phyloP scores from a whole-genome alignment of 805 yeast species.

The Candida chilensis region DNA sequence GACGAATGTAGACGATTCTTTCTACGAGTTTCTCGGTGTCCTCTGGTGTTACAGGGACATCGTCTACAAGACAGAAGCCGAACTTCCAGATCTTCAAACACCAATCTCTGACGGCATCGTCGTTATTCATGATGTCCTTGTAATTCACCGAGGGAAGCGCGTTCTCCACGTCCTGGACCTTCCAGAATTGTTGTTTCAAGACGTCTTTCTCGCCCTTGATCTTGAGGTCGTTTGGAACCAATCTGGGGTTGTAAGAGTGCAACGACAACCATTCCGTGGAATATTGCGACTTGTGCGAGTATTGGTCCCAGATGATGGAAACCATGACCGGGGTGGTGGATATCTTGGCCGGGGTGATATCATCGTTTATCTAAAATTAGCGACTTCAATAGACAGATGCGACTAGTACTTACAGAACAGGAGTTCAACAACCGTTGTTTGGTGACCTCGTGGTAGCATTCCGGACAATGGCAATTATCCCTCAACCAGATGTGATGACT shows the following conservation, averaged over 20 bases:
- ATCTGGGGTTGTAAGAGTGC: slow-evolving; percentile 44
- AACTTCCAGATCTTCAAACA: slow-evolving; percentile 38
- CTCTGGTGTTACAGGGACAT: slow-evolving; percentile 51
- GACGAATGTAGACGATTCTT: slow-evolving; percentile 48
- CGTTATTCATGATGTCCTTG: slow-evolving; percentile 33
- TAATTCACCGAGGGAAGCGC: slow-evolving; percentile 40
- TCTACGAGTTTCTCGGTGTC: slow-evolving; percentile 51
- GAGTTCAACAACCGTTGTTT: slow-evolving; percentile 53
- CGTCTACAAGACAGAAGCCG: slow-evolving; percentile 55
- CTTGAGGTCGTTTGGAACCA: slow-evolving; percentile 20
- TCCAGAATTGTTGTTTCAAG: slow-evolving; percentile 33
- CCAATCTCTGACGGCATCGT: slow-evolving; percentile 45
- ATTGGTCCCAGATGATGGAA: slow-evolving; percentile 25
- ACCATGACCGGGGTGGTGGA: slow-evolving; percentile 6
- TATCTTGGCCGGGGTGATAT: slow-evolving; percentile 6
- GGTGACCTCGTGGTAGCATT: slow-evolving; percentile 45
- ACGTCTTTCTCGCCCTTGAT: slow-evolving; percentile 14
- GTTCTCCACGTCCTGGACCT: slow-evolving; percentile 23
- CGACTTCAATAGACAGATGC: slow-evolving; percentile 9
- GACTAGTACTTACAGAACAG: slow-evolving; percentile 23
- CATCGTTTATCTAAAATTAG: slow-evolving; percentile 8
- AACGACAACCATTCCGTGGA: slow-evolving; percentile 30
- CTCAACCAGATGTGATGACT: slow-evolving; percentile 52
- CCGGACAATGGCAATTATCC: slow-evolving; percentile 51
- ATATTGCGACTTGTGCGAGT: slow-evolving; percentile 26